Conservation (phyloP, 495 filamentous ascomycete species). For the Penicillium coprophilum region DNA sequence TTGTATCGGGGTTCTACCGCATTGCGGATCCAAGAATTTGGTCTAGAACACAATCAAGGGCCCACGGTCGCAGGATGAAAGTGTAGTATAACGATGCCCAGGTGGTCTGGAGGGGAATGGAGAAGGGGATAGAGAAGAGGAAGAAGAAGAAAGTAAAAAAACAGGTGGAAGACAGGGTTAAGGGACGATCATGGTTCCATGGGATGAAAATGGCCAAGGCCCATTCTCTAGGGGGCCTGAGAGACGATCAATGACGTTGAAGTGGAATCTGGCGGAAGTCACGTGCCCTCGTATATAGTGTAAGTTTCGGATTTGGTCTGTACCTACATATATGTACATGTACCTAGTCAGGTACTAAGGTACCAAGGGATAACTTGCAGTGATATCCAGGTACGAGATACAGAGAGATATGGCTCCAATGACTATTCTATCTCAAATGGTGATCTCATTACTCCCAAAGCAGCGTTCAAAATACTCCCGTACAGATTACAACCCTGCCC, state of each 20-base stretch:
- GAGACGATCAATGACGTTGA: slow-evolving; percentile 11
- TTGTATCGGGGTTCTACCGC: slow-evolving; percentile 18
- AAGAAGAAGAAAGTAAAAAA: neutral
- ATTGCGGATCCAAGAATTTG: slow-evolving; percentile 24
- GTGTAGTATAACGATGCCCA: neutral
- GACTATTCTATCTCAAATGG: neutral
- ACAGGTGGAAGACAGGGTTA: slow-evolving; percentile 11
- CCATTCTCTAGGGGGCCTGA: slow-evolving; percentile 12
- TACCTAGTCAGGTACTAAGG: no score
- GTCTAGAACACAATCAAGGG: slow-evolving; percentile 5
- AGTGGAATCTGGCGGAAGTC: neutral
- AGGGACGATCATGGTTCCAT: slow-evolving; percentile 27
- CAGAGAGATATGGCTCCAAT: neutral
- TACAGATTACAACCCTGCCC: neutral
- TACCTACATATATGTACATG: no score
- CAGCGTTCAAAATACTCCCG: neutral
- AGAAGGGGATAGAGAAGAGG: slow-evolving; percentile 3
- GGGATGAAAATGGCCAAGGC: slow-evolving; percentile 13
- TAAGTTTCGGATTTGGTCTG: neutral
- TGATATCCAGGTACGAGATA: neutral
- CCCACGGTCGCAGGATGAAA: slow-evolving; percentile 5
- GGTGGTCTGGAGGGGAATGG: neutral
- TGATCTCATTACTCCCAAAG: neutral
- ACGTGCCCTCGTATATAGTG: slow-evolving; percentile 1
- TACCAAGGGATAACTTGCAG: neutral